Evolutionary conservation across 139 green algal genomes (phyloP), one percentile per base, ranked within the genome.

Genomic region (Micromonas pusilla): DNA sequence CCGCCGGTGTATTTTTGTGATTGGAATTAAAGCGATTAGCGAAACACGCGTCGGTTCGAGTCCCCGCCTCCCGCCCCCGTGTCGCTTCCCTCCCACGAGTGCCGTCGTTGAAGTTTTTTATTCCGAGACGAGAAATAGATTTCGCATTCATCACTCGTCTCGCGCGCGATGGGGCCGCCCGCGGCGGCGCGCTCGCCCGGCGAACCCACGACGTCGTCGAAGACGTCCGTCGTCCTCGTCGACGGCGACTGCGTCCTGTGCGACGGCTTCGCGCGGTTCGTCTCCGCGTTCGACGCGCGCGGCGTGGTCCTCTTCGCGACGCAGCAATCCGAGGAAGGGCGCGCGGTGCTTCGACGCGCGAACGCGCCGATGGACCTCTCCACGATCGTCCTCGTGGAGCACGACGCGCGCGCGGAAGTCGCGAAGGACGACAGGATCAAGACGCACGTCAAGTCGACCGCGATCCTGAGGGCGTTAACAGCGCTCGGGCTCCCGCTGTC

Each of bases 171-270:
- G n/a, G n/a, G n/a, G n/a, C n/a, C n/a, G n/a, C n/a, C n/a, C n/a
- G n/a, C n/a, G n/a, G n/a, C n/a, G n/a, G n/a, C n/a, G n/a, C n/a
- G n/a, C n/a, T n/a, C n/a, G n/a, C 45, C 45, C 45, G 45, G 45
- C 45, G 45, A 9, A 16, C 16, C 45, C 45, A 57, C 45, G 45
- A 23, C 45, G 9, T 57, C 45, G 9, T 57, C 45, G 45, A 28
- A 9, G 6, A 80, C 52, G 16, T 9, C 13, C 57, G 73, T 85
- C 57, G 26, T 83, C 6, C 77, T 85, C 31, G 70, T 85, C 23
- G 81, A 85, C 68, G 81, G 81, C 34, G 78, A 85, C 39, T 85
- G 81, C 70, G 66, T 66, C 9, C 77, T 85, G 28, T 85, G 81
- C 70, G 54, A 57, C 32, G 81, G 78, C 23, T 85, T 81, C 62